Percentiles rank a stretch among this genome's conserved stretches.
Evolutionary conservation across 78 protist species (phyloP).

Genomic region (Creolimax fragrantissima): DNA sequence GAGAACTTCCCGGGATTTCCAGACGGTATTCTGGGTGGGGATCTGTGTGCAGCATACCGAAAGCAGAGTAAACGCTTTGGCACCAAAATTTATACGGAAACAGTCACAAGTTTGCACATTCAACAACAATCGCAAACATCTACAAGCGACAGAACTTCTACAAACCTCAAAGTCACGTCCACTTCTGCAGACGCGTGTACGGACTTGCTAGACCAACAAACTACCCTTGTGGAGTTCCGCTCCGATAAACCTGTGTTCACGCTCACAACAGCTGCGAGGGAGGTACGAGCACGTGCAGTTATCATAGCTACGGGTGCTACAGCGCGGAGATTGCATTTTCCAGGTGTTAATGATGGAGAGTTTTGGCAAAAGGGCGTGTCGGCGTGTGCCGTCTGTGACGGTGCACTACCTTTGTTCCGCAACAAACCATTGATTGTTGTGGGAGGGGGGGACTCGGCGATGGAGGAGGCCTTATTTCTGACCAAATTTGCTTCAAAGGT

Average conservation of each 20-base stretch:
- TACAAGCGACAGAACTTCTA: not conserved
- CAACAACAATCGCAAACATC: not conserved
- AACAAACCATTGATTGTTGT: constrained; percentile 60
- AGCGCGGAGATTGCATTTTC: constrained; percentile 46
- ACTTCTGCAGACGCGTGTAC: not conserved
- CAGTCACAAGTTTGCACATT: constrained; percentile 30
- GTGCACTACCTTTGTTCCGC: constrained; percentile 49
- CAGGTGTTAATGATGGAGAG: constrained; percentile 36
- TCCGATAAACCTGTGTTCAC: constrained; percentile 4
- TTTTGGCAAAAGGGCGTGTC: constrained; percentile 62
- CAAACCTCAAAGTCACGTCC: too few relatives aligned
- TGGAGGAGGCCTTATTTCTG: constrained; percentile 74
- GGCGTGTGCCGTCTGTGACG: constrained; percentile 85
- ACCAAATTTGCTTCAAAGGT: constrained; percentile 57
- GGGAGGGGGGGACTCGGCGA: constrained; percentile 85
- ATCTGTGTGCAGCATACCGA: constrained; percentile 47
- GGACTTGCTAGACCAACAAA: not conserved
- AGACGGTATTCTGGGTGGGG: constrained; percentile 47
- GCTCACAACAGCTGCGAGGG: not conserved
- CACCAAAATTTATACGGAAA: constrained; percentile 21
- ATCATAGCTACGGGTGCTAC: constrained; percentile 74
- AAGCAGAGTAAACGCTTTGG: constrained; percentile 40
- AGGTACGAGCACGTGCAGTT: constrained; percentile 36
- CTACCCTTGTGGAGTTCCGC: constrained; percentile 23
- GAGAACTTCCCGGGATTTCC: constrained; percentile 83